Base-by-base conservation (phyloP, 306 rosid genomes). In the Gleditsia sinensis region DNA sequence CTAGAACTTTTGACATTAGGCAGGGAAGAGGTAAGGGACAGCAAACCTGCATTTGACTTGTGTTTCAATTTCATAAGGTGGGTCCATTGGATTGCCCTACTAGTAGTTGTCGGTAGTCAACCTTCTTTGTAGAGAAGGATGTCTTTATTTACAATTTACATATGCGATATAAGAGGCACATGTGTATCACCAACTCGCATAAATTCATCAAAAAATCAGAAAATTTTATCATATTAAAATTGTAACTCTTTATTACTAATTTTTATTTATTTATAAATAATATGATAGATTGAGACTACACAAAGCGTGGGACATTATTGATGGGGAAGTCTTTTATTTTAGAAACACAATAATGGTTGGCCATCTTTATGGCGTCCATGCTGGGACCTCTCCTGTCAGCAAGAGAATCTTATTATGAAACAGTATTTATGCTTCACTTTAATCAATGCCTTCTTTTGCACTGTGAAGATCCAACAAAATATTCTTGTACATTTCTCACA, bases 381-480 rank as follows among this genome's bases (percentile, higher is more conserved):
- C n/a, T n/a, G n/a, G n/a, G n/a, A n/a, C n/a, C n/a, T n/a, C n/a
- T 10, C 25, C 43, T 32, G 20, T n/a, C n/a, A n/a, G n/a, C n/a
- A n/a, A n/a, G n/a, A n/a, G n/a, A n/a, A n/a, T n/a, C n/a, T n/a
- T 14, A 32, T 59, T 14, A 59, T 60, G 27, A 32, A 4, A 0
- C 25, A 32, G 16, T 60, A 32, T 9, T 17, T 33, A 16, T 33
- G 66, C 48, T 34, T 61, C 67, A 36, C 67, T 61, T 61, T 34
- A 34, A n/a, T n/a, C n/a, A n/a, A 61, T 61, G 46, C 67, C 28
- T 33, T 60, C 67, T 19, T 60, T 60, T 60, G 45, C 67, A 4
- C 67, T 34, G n/a, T 61, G 48, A 61, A 34, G 28, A 61, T 61
- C 67, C 48, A 21, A 17, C 67, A 34, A 61, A 20, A 61, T 61